phyloP scores from a whole-genome alignment of 1,284 basidiomycete genomes.

The Cerioporus squamosus region DNA sequence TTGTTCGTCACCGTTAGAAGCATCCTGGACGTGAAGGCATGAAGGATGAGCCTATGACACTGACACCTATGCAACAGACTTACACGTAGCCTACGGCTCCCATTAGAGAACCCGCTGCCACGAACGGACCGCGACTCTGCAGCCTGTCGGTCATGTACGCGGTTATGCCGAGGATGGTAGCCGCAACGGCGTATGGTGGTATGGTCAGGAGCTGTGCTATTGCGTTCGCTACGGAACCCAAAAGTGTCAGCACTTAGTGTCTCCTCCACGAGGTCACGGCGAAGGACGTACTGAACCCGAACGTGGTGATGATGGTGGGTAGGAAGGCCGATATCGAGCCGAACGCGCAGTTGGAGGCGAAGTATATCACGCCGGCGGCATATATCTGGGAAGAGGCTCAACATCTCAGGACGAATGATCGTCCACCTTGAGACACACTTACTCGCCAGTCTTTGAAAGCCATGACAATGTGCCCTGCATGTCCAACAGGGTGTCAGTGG shows the following conservation, averaged over 20 bases:
- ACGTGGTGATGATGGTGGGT: constrained; percentile 80
- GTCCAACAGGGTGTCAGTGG: not conserved
- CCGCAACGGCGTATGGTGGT: constrained; percentile 80
- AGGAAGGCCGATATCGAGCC: constrained; percentile 84
- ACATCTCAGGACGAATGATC: constrained; percentile 23
- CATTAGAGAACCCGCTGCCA: constrained; percentile 52
- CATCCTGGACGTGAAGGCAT: constrained; percentile 39
- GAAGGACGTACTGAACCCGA: constrained; percentile 55
- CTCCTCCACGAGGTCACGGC: not conserved
- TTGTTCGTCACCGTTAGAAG: constrained; percentile 53
- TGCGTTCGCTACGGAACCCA: constrained; percentile 44
- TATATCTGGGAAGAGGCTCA: constrained; percentile 52
- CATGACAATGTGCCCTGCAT: constrained; percentile 60
- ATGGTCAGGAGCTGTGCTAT: constrained; percentile 77
- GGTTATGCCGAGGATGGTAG: constrained; percentile 63
- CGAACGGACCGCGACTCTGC: constrained; percentile 71
- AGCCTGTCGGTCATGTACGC: constrained; percentile 73
- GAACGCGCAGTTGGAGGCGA: constrained; percentile 78
- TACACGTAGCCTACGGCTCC: constrained; percentile 72
- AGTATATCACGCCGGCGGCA: constrained; percentile 68
- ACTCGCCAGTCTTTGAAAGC: constrained; percentile 78
- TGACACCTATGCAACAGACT: constrained; percentile 26
- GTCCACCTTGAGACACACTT: not conserved
- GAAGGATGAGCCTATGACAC: not conserved
- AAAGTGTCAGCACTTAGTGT: constrained; percentile 5